phyloP scores from a whole-genome alignment of 345 rosid genomes.

The Boechera divaricarpa region DNA sequence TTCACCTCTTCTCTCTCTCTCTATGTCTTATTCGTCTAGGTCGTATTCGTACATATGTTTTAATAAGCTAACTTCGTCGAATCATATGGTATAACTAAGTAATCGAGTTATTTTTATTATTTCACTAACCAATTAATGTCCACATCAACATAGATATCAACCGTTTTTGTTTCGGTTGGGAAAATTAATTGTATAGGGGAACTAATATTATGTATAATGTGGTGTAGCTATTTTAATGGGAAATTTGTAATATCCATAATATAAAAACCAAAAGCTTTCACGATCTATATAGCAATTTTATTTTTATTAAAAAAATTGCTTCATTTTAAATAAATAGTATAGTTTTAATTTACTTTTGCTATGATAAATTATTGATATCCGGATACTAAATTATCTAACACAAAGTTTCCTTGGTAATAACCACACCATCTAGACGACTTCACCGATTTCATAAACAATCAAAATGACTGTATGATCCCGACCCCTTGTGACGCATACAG shows the following conservation, averaged over 20 bases:
- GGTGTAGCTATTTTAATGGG: background rate
- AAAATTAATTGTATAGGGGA: background rate
- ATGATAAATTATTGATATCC: background rate
- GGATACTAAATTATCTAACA: background rate
- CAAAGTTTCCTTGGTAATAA: background rate
- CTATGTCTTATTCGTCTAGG: constrained; percentile 15
- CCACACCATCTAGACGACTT: constrained; percentile 9
- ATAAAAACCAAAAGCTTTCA: background rate
- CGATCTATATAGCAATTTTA: background rate
- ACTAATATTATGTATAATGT: background rate
- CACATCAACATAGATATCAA: constrained; percentile 8
- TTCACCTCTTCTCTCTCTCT: background rate
- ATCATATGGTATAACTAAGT: constrained; percentile 19
- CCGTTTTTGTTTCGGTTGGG: background rate
- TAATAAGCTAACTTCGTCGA: constrained; percentile 6
- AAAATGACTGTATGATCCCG: constrained; percentile 10
- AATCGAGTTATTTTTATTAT: background rate
- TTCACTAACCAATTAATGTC: constrained; percentile 22
- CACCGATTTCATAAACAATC: background rate
- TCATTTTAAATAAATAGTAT: background rate
- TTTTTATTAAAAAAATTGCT: background rate
- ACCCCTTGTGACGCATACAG: constrained; percentile 12
- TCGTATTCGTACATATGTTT: constrained; percentile 22
- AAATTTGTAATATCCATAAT: background rate
- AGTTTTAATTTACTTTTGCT: background rate